Evolutionary conservation across 306 rosid genomes (phyloP), one percentile per base, ranked within the genome.

Genomic region (Herpetospermum pedunculosum): DNA sequence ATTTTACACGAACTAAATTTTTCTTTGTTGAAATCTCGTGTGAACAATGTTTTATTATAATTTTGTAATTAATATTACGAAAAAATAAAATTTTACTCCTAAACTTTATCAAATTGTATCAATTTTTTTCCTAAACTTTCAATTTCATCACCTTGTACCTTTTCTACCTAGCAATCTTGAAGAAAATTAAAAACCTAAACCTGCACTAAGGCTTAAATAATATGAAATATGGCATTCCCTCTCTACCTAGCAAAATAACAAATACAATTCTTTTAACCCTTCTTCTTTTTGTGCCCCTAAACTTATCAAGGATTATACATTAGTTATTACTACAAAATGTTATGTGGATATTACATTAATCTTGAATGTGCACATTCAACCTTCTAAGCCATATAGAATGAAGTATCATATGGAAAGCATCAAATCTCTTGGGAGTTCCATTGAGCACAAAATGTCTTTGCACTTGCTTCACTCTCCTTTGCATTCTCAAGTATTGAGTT

Each of bases 371-470:
- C 32, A 83, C 18, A 34, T 84, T 81, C 70, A 84, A 25, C 74
- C 88, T 73, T 76, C 85, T 69, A 35, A 81, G 85, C 85, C 88
- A 84, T 25, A 79, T 76, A 8, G 83, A 84, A 41, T 84, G 87
- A 62, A 81, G 70, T 29, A 82, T 81, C 87, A 79, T 81, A 35
- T 81, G 82, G 48, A 81, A 84, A 62, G 80, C 83, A 34, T 84
- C 85, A 18, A 67, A 84, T 79, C 85, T 79, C 59, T 70, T 79
- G 30, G 83, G 76, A 37, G 79, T 76, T 60, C 83, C 85, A 41
- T 77, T 81, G 21, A 73, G 73, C 35, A 79, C 78, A 64, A 81
- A 81, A 49, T 84, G 85, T 75, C 73, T 81, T 13, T 79, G 80
- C 18, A 81, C 85, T 18, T 68, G 74, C 21, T 70, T 81, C 79